phyloP scores from a whole-genome alignment of 345 rosid genomes.

The Rhizophora mangle region DNA sequence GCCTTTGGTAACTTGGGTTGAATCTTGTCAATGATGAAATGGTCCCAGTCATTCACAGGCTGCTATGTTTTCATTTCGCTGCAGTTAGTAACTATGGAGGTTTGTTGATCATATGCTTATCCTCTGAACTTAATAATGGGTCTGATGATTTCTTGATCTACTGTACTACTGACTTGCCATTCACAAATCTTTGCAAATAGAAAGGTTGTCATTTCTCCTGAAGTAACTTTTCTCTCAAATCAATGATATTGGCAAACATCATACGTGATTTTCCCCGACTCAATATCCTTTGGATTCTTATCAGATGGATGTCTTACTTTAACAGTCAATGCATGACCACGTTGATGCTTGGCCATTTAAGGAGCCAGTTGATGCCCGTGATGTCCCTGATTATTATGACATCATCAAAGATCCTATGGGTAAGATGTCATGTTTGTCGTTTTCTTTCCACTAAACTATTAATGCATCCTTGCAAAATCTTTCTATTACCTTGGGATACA shows the following conservation, averaged over 20 bases:
- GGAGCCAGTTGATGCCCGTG: conserved; percentile 93
- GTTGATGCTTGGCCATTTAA: conserved; percentile 98
- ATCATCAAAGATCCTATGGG: conserved; percentile 99
- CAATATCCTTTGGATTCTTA: conserved; percentile 11
- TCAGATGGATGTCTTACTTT: background rate
- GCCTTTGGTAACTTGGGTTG: too few species aligned
- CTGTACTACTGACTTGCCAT: too few species aligned
- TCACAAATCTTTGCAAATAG: too few species aligned
- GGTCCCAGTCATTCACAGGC: too few species aligned
- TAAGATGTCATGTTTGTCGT: conserved; percentile 28
- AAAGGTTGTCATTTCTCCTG: background rate
- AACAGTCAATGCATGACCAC: conserved; percentile 89
- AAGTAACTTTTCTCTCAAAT: background rate
- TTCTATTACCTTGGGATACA: background rate
- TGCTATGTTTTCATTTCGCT: too few species aligned
- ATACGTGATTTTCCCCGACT: background rate
- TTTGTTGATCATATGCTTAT: too few species aligned
- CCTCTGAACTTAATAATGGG: too few species aligned
- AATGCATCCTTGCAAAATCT: too few species aligned
- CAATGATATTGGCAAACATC: background rate
- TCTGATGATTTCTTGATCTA: too few species aligned
- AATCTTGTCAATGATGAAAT: too few species aligned
- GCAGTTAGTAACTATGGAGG: too few species aligned
- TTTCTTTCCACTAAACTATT: background rate
- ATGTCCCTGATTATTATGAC: conserved; percentile 97